Percentiles rank a stretch among this genome's conserved stretches.
phyloP scores from a whole-genome alignment of 805 yeast genomes.

The Metschnikowia arizonensis region DNA sequence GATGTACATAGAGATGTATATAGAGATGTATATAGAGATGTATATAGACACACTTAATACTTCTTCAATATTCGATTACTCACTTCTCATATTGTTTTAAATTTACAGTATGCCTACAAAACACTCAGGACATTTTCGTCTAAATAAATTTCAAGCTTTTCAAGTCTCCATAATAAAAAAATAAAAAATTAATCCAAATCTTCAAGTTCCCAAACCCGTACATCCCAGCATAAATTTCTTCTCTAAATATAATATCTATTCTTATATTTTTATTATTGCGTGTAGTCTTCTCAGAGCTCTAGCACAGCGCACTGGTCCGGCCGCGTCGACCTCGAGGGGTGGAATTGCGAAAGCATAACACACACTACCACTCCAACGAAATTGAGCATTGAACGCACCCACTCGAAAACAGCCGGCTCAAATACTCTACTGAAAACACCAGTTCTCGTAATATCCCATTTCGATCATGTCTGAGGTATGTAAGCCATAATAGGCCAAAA shows the following conservation, averaged over 20 bases:
- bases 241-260: too few species aligned
- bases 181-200: too few species aligned
- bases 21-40: too few species aligned
- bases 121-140: background rate
- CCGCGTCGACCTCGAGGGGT: background rate
- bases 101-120: background rate
- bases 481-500: background rate
- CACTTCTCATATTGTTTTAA: background rate
- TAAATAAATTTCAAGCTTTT: too few species aligned
- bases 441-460: background rate
- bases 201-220: too few species aligned
- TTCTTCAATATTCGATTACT: too few species aligned
- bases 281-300: too few species aligned
- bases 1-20: too few species aligned
- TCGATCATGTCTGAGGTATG: constrained; percentile 23
- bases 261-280: too few species aligned
- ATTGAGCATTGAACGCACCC: constrained; percentile 7
- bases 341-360: constrained; percentile 3
- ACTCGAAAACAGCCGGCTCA: constrained; percentile 3
- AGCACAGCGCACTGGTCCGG: background rate
- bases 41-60: too few species aligned
- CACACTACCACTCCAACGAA: constrained; percentile 5
- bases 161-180: too few species aligned
- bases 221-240: too few species aligned
- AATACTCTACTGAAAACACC: constrained; percentile 2